Evolutionary conservation across 1,284 basidiomycete species (phyloP), one percentile per base, ranked within the genome.

Genomic region (Stygiomarasmius scandens): DNA sequence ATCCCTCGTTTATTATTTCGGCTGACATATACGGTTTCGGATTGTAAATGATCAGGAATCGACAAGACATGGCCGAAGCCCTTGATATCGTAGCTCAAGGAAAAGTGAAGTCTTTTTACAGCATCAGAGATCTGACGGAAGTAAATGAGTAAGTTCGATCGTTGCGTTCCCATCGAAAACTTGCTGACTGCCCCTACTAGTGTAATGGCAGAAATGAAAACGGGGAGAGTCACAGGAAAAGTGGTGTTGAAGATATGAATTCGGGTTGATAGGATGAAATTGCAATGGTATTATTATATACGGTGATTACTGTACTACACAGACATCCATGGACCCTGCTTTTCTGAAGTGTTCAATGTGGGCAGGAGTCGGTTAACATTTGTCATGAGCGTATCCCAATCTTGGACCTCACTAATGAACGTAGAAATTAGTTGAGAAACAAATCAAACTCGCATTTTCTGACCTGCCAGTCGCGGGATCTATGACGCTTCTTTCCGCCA

Each of bases 1-100:
- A 20, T 48, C 48, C 27, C 27, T 38, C 27, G 16, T 36, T 24
- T 34, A 38, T 55, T n/a, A n/a, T n/a, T n/a, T n/a, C n/a, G n/a
- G n/a, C n/a, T n/a, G n/a, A n/a, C n/a, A n/a, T n/a, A n/a, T n/a
- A n/a, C n/a, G n/a, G n/a, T n/a, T n/a, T n/a, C n/a, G n/a, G n/a
- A n/a, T n/a, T n/a, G n/a, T n/a, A n/a, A n/a, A n/a, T n/a, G n/a
- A n/a, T n/a, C n/a, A 83, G 83, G 25, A 79, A 75, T 58, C 77
- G 85, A 47, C 84, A 87, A 65, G 89, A 91, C 63, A 79, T 81
- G 16, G 72, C 79, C 44, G 88, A 91, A 67, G 84, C 89, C 2
- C 71, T 92, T 27, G 78, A 80, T 16, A 75, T 90, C 57, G 89
- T 83, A 9, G 84, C 84, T 0, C 70, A 74, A n/a, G 87, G 87